phyloP scores from a whole-genome alignment of 768 basidiomycete genomes.

The Lactarius pseudohatsudake region DNA sequence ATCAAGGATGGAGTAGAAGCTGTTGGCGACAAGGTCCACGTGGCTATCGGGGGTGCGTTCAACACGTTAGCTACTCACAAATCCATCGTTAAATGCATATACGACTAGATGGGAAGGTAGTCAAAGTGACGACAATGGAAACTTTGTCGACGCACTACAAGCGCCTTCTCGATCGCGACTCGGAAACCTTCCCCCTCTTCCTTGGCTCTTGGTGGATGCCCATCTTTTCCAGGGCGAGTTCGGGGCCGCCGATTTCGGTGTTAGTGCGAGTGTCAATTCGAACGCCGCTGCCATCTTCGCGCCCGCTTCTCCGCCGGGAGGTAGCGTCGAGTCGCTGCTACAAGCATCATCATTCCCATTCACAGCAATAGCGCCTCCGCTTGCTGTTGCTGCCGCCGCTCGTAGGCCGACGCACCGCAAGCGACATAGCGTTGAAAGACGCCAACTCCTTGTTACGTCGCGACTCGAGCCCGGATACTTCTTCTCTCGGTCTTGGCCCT shows the following conservation, averaged over 20 bases:
- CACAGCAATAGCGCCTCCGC: not conserved
- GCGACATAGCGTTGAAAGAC: slow-evolving; percentile 58
- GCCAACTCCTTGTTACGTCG: slow-evolving; percentile 38
- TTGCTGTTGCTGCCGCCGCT: slow-evolving; percentile 25
- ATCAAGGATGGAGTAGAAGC: not conserved
- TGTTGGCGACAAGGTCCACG: not conserved
- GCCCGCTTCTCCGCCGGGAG: not conserved
- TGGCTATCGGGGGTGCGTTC: too few species aligned
- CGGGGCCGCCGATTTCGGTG: not conserved
- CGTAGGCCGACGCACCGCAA: slow-evolving; percentile 64
- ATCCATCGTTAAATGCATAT: too few species aligned
- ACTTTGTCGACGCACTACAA: too few species aligned
- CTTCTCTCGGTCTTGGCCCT: slow-evolving; percentile 34
- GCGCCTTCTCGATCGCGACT: too few species aligned
- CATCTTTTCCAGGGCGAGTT: slow-evolving; percentile 1
- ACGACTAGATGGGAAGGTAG: too few species aligned
- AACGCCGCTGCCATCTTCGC: not conserved
- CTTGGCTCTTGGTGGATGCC: not conserved
- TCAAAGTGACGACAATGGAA: too few species aligned
- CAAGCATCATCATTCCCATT: slow-evolving; percentile 32
- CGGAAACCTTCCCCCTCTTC: too few species aligned
- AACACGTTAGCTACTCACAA: too few species aligned
- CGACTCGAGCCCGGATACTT: slow-evolving; percentile 59
- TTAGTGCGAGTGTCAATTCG: not conserved
- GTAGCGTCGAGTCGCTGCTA: slow-evolving; percentile 45